Percentiles rank a stretch among this genome's conserved stretches.
phyloP scores from a whole-genome alignment of 1,284 basidiomycete genomes.

The Rhodotorula sp. region DNA sequence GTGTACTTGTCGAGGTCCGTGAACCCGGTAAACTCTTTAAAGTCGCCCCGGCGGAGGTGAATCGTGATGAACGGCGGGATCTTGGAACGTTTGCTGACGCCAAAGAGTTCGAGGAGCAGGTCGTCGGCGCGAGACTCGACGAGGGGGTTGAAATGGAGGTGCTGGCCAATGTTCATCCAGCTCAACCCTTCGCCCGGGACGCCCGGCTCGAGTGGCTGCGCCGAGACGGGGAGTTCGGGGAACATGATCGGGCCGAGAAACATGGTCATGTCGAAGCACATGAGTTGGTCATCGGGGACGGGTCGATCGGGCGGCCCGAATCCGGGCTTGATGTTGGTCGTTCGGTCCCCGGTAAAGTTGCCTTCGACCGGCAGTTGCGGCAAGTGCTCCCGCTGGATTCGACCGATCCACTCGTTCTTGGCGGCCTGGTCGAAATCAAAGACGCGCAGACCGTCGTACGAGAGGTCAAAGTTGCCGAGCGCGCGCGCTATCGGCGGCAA shows the following conservation, averaged over 20 bases:
- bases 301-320: conserved; percentile 11
- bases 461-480: conserved; percentile 31
- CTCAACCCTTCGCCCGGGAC: conserved; percentile 28
- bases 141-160: conserved; percentile 30
- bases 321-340: conserved; percentile 30
- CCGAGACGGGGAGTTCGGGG: conserved; percentile 3
- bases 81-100: background rate
- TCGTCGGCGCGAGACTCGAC: conserved; percentile 23
- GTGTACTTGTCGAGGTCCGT: conserved; percentile 33
- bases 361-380: conserved; percentile 22
- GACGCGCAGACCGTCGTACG: conserved; percentile 34
- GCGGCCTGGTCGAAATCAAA: conserved; percentile 30
- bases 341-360: conserved; percentile 6
- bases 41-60: conserved; percentile 39
- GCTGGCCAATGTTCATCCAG: conserved; percentile 34
- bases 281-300: conserved; percentile 30
- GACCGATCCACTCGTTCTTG: conserved; percentile 23
- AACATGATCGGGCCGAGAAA: conserved; percentile 39
- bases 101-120: conserved; percentile 28
- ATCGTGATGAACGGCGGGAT: conserved; percentile 39
- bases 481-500: conserved; percentile 20
- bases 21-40: conserved; percentile 35
- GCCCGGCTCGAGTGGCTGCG: conserved; percentile 14
- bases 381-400: conserved; percentile 16
- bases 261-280: conserved; percentile 40